Base-by-base conservation (phyloP, 352 stramenopile genomes). In the Phytophthora colocasiae region DNA sequence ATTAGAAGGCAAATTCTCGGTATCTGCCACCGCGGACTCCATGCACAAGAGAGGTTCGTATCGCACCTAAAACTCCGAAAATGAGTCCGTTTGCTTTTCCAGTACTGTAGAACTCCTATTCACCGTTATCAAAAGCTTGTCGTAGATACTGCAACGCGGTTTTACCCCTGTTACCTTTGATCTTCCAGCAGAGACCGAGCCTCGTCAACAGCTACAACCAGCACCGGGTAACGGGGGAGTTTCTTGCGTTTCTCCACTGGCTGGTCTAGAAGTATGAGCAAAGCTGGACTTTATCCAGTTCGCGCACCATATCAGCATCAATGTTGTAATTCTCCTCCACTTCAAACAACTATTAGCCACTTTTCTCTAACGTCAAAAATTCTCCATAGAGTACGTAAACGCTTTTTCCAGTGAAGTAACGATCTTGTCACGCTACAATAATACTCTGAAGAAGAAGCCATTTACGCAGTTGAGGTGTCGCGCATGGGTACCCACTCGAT, bases 31-130 rank as follows among this genome's bases (percentile, higher is more conserved):
- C 19, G 19, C 19, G 19, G 19, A 22, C 19, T 22, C 19, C n/a
- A 1, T 22, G 19, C 19, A 22, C 19, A 22, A 22, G 27, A 31
- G 27, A n/a, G 27, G 27, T 31, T 31, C 27, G 51, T 1, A 73
- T 22, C 47, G n/a, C n/a, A n/a, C n/a, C n/a, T 1, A 75, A 24
- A 27, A 73, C 43, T 3, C 27, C 92, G 69, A 92, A 95, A 22
- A 77, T 11, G 32, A 38, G 31, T 8, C 54, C 54, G 22, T 24
- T 15, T 17, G 24, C 29, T 27, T 46, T 17, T 10, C 5, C n/a
- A n/a, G 14, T 10, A 10, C 6, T 4, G 4, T 15, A 7, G 32
- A 15, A 19, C 2, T 7, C 3, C 31, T n/a, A 17, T 60, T 50
- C 10, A 45, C 27, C 7, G 7, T 10, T 17, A 2, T 14, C 6